Conservation (phyloP, 2,329 filamentous ascomycete genomes). For the Penicillium frequentans region DNA sequence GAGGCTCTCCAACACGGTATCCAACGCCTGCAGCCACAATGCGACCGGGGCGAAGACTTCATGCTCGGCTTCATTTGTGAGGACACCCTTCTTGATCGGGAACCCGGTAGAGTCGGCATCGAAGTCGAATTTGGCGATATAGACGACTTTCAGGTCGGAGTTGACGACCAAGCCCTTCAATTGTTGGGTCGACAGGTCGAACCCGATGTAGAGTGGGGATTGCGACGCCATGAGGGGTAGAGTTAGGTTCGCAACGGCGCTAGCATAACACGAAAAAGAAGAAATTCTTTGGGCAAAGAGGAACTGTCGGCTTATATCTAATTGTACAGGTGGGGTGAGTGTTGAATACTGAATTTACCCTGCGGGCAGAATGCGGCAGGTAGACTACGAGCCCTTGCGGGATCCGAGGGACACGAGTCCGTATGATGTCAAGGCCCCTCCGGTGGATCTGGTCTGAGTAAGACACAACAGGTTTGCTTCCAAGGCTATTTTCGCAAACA, state of each 20-base stretch:
- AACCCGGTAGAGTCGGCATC: conserved; percentile 80
- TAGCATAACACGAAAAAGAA: not conserved
- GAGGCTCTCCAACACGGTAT: conserved; percentile 76
- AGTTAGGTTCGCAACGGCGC: not conserved
- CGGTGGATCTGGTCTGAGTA: not conserved
- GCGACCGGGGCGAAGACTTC: conserved; percentile 92
- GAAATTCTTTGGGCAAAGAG: not conserved
- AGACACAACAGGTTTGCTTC: not conserved
- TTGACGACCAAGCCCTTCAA: conserved; percentile 90
- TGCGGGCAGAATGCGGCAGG: not conserved
- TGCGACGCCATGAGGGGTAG: conserved; percentile 36
- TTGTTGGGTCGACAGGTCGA: conserved; percentile 96
- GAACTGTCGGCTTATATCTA: not conserved
- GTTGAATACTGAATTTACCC: conserved; percentile 6
- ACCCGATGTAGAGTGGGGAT: conserved; percentile 77
- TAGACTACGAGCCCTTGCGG: not conserved
- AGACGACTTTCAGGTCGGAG: conserved; percentile 74
- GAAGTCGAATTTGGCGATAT: conserved; percentile 92
- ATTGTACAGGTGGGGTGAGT: not conserved
- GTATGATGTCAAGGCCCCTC: conserved; percentile 22
- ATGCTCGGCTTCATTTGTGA: conserved; percentile 75
- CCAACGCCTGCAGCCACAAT: conserved; percentile 91
- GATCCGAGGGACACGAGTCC: conserved; percentile 10
- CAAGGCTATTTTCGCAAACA: not conserved
- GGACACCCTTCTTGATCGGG: conserved; percentile 82